Base-by-base conservation (phyloP, 108 stramenopile genomes). In the Halocafeteria seosinensis region DNA sequence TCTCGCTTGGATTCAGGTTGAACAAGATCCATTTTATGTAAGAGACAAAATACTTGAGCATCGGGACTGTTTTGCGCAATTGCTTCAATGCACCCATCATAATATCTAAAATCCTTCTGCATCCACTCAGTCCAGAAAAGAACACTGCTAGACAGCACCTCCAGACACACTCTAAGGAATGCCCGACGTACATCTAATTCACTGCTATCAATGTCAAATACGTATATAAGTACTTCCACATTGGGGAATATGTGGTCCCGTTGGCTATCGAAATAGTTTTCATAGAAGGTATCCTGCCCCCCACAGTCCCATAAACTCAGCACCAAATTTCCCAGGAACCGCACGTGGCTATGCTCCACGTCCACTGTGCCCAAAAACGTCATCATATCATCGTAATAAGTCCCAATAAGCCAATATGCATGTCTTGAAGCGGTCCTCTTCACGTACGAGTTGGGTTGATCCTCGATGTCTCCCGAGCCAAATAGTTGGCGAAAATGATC, bases 251-350 rank as follows among this genome's bases (percentile, higher is more conserved):
- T 98, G 32, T 87, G 84, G 61, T 95, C 91, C n/a, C 90, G 84
- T 75, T 94, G 89, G 29, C 83, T 64, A 63, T 95, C 92, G 72
- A 98, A 95, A 77, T 98, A 98, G 52, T 77, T 78, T 65, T 94
- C 92, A 69, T 88, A 98, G 64, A 98, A 95, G 68, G 86, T 87
- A 67, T 94, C 93, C 59, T 82, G 78, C 13, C 96, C 96, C 11
- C 96, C 96, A 73, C 96, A 98, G 76, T 98, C 96, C 96, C 96
- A 98, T n/a, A 98, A 76, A 64, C 94, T 94, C 50, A 98, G 78
- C 24, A 91, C 89, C 26, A 98, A 70, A 62, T 93, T 88, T 26
- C 94, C 94, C n/a, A 98, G 76, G 67, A 98, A 95, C 8, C 96
- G 90, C 32, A 98, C 90, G 71, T 93, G 88, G 53, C 86, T 85